Base-by-base conservation (phyloP, 768 basidiomycete genomes). In the Myochromella boudieri region DNA sequence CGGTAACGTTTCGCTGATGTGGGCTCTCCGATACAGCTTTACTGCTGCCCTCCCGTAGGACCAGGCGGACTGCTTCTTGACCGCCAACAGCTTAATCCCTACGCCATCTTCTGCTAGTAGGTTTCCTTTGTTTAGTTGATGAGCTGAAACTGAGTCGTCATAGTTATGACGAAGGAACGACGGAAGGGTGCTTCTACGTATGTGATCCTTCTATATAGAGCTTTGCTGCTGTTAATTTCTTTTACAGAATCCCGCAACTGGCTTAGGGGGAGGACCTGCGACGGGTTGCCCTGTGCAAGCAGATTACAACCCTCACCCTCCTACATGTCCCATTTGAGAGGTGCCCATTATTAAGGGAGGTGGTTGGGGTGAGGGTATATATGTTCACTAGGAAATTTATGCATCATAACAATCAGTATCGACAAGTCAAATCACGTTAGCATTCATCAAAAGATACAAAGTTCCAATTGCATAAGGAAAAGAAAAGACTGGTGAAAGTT, bases 71-170 rank as follows among this genome's bases (percentile, higher is more conserved):
- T 49, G 3, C 22, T 43, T 5, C 54, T 59, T 6, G 37, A 53
- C 22, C 49, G 49, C 18, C 57, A 56, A 33, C 57, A 59, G 48
- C 20, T 46, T n/a, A 34, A 37, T 5, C 56, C 56, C 9, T 52
- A 42, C 14, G 36, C 46, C 1, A 58, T 54, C 20, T 58, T 52
- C 44, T 54, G 53, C 56, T 55, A 56, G 55, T 59, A 22, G 7
- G 52, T 50, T 11, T 36, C 14, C 20, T 5, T 20, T 17, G 6
- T 42, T 36, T 39, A 12, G 31, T 21, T 11, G 11, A 32, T 42
- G 11, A 8, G 15, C 21, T 32, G 37, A 9, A 6, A 4, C 37
- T 11, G 6, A 20, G 39, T 31, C 15, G 3, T n/a, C n/a, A 8
- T 12, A 49, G 51, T 34, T 49, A 49, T 37, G 26, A 44, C 31